Conservation (phyloP, 140 eudicot species). For the Bidens hawaiensis region DNA sequence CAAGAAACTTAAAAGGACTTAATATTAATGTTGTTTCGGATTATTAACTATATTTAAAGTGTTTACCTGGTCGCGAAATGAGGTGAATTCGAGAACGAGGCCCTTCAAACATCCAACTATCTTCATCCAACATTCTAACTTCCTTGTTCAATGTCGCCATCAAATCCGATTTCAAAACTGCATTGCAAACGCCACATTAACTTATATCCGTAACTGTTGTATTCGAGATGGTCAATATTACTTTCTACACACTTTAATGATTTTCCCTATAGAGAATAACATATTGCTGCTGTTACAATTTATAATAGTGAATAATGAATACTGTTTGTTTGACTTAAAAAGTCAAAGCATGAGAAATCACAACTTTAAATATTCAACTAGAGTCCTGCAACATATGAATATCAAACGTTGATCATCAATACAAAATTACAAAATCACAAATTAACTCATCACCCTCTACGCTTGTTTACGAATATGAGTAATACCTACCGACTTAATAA, state of each 20-base stretch:
- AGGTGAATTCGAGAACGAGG: slow-evolving; percentile 85
- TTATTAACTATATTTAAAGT: background rate
- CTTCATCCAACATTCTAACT: slow-evolving; percentile 90
- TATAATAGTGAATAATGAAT: background rate
- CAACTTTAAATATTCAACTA: background rate
- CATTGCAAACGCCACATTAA: slow-evolving; percentile 18
- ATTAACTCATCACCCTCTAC: too few species aligned
- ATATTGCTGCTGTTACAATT: background rate
- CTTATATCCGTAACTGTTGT: background rate
- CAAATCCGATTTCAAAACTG: slow-evolving; percentile 76
- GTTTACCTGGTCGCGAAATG: slow-evolving; percentile 69
- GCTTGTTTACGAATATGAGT: too few species aligned
- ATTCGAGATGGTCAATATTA: background rate
- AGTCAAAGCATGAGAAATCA: background rate
- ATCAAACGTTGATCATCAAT: background rate
- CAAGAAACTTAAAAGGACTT: background rate
- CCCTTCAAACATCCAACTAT: slow-evolving; percentile 97
- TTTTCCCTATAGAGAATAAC: background rate
- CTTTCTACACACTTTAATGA: background rate
- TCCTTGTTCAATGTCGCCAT: slow-evolving; percentile 75
- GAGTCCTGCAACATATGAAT: background rate
- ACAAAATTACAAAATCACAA: too few species aligned
- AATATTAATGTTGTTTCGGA: too few species aligned
- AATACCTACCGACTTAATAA: too few species aligned
- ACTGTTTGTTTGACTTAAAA: background rate